These are phyloP conservation scores for Nemania bipapillata DNA, from an alignment of 2,329 filamentous ascomycete genomes.

Conservation along the genomic window DNA sequence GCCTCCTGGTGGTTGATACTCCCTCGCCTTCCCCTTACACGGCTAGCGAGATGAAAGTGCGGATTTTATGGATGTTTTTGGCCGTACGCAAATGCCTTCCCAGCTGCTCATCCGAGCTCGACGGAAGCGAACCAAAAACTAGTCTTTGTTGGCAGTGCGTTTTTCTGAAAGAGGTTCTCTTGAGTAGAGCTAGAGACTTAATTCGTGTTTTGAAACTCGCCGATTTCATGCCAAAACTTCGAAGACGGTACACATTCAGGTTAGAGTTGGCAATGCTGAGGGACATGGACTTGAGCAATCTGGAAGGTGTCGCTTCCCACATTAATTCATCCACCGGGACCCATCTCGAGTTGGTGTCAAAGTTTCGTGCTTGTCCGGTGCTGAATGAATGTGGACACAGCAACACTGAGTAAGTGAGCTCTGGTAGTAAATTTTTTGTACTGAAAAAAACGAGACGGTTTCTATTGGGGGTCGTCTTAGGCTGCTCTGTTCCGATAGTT, in stretches of 20 bases:
- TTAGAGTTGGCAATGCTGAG: constrained; percentile 28
- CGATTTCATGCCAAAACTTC: constrained; percentile 46
- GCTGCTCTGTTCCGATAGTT: constrained; percentile 34
- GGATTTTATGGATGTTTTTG: constrained; percentile 99
- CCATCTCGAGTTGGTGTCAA: constrained; percentile 94
- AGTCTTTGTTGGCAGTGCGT: constrained; percentile 87
- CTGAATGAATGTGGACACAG: constrained; percentile 47
- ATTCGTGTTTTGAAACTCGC: constrained; percentile 41
- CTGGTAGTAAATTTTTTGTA: constrained; percentile 45
- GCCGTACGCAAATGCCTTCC: constrained; percentile 78
- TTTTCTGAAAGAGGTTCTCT: constrained; percentile 75
- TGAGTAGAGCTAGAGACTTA: constrained; percentile 41
- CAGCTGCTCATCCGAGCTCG: constrained; percentile 52
- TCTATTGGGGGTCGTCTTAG: constrained; percentile 40
- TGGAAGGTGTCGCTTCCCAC: constrained; percentile 38
- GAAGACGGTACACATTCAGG: constrained; percentile 42
- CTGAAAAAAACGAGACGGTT: constrained; percentile 29
- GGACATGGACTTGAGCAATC: constrained; percentile 40
- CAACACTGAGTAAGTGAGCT: constrained; percentile 28
- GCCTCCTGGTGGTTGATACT: constrained; percentile 48
- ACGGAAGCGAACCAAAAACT: constrained; percentile 91
- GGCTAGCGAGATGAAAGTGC: constrained; percentile 68
- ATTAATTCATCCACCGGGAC: constrained; percentile 67
- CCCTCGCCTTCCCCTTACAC: constrained; percentile 60
- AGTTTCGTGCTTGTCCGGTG: constrained; percentile 86